Evolutionary conservation across 768 basidiomycete species (phyloP).

Genomic region (Xanthoconium purpureum): DNA sequence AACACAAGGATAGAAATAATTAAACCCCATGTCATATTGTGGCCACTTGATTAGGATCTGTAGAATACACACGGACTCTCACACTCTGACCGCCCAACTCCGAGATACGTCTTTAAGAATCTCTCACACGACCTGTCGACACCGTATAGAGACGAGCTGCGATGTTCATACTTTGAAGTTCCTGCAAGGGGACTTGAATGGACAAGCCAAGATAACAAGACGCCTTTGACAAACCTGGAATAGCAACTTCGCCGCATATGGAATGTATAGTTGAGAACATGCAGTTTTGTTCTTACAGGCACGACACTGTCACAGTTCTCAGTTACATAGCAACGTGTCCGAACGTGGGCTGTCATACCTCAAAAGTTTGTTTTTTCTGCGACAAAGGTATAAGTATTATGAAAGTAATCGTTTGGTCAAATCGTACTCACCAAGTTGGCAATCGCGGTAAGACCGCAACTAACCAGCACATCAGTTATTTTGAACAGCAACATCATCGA

Average conservation of each 20-base stretch:
- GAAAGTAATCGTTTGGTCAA: not conserved
- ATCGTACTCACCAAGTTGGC: conserved; percentile 78
- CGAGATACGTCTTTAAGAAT: conserved; percentile 30
- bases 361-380: conserved; percentile 97
- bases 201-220: not conserved
- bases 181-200: conserved; percentile 40
- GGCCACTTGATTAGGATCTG: conserved; percentile 22
- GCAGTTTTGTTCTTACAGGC: conserved; percentile 97
- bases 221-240: conserved; percentile 68
- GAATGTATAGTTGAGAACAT: conserved; percentile 86
- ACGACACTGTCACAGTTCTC: conserved; percentile 55
- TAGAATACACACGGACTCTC: conserved; percentile 39
- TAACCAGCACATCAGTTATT: conserved; percentile 29
- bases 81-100: not conserved
- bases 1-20: conserved; percentile 34
- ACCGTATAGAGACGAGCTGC: conserved; percentile 84
- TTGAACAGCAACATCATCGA: not conserved
- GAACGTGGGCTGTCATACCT: conserved; percentile 41
- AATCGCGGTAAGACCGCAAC: conserved; percentile 94
- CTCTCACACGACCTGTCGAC: conserved; percentile 82
- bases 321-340: conserved; percentile 1
- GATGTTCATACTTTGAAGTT: conserved; percentile 95
- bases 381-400: conserved; percentile 6
- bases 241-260: conserved; percentile 94
- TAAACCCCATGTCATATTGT: conserved; percentile 20